Percentiles rank a stretch among this genome's conserved stretches.
Conservation (phyloP, 805 yeast species). For the Metschnikowia hibisci region DNA sequence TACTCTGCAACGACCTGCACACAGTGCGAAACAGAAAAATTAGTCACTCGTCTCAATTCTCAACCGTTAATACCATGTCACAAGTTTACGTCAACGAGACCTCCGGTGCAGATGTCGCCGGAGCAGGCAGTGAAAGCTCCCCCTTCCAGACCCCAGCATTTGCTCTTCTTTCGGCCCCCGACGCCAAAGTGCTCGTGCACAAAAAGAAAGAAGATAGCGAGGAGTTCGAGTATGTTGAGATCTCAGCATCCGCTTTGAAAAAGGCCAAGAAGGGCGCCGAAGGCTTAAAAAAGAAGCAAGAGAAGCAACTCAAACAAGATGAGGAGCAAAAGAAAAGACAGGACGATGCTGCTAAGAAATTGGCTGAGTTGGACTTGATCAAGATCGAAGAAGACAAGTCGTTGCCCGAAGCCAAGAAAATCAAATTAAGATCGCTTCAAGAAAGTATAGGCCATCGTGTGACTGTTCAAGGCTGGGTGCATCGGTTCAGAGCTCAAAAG, state of each 20-base stretch:
- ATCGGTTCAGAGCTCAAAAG: conserved; percentile 88
- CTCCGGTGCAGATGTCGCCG: conserved; percentile 60
- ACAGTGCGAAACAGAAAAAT: conserved; percentile 1
- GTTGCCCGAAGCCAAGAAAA: conserved; percentile 62
- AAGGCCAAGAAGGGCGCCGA: conserved; percentile 97
- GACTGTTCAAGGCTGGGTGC: conserved; percentile 89
- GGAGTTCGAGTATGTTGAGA: conserved; percentile 61
- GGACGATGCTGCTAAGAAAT: conserved; percentile 63
- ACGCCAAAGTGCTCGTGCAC: conserved; percentile 56
- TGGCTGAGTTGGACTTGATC: conserved; percentile 74
- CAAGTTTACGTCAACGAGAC: conserved; percentile 68
- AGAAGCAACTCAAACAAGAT: conserved; percentile 57
- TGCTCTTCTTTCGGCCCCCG: conserved; percentile 57
- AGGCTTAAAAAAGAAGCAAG: conserved; percentile 77
- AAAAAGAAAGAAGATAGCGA: conserved; percentile 53
- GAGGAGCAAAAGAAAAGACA: conserved; percentile 56
- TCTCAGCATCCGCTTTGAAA: conserved; percentile 86
- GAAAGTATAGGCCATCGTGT: conserved; percentile 66
- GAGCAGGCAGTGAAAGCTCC: conserved; percentile 56
- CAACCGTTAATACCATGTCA: conserved; percentile 23
- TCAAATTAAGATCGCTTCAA: conserved; percentile 59
- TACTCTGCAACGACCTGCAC: not conserved
- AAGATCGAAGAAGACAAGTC: conserved; percentile 68
- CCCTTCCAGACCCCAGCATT: conserved; percentile 85
- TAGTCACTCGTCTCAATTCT: not conserved